phyloP scores from a whole-genome alignment of 805 yeast genomes.

The Wickerhamomyces chaumierensis region DNA sequence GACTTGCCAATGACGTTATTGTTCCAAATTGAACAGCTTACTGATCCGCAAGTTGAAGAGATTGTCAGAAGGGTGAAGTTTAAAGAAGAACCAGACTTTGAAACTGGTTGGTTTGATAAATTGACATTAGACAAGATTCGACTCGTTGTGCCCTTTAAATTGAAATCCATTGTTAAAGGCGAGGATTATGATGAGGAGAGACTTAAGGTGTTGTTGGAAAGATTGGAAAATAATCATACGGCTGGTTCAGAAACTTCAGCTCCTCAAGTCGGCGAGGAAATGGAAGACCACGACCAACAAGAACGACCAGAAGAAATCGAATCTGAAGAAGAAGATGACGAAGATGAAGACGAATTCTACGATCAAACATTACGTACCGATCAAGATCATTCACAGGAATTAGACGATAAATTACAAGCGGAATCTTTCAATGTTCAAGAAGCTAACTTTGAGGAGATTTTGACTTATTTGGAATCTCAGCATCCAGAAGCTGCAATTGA shows the following conservation, averaged over 20 bases:
- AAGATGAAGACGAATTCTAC: slow-evolving; percentile 10
- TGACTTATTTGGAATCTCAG: slow-evolving; percentile 11
- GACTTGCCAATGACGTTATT: slow-evolving; percentile 58
- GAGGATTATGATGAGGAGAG: slow-evolving; percentile 27
- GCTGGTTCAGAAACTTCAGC: slow-evolving; percentile 15
- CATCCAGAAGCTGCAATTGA: slow-evolving; percentile 17
- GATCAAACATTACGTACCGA: not conserved
- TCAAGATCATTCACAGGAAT: not conserved
- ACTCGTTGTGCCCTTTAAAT: slow-evolving; percentile 59
- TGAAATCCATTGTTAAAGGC: slow-evolving; percentile 43
- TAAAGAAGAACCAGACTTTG: slow-evolving; percentile 36
- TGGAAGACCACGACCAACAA: slow-evolving; percentile 21
- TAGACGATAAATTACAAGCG: not conserved
- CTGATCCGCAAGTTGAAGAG: slow-evolving; percentile 46
- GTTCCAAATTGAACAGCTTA: slow-evolving; percentile 70
- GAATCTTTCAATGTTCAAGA: not conserved
- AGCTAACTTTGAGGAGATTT: slow-evolving; percentile 14
- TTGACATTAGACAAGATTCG: slow-evolving; percentile 55
- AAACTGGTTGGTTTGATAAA: slow-evolving; percentile 73
- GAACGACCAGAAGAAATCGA: slow-evolving; percentile 23
- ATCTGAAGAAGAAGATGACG: slow-evolving; percentile 21
- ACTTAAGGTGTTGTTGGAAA: slow-evolving; percentile 28
- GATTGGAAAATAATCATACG: slow-evolving; percentile 16
- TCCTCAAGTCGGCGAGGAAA: slow-evolving; percentile 20
- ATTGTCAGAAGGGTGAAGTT: slow-evolving; percentile 30